Evolutionary conservation across 1,139 yeast species (phyloP), one percentile per base, ranked within the genome.

Genomic region (Kodamaea alishanica): DNA sequence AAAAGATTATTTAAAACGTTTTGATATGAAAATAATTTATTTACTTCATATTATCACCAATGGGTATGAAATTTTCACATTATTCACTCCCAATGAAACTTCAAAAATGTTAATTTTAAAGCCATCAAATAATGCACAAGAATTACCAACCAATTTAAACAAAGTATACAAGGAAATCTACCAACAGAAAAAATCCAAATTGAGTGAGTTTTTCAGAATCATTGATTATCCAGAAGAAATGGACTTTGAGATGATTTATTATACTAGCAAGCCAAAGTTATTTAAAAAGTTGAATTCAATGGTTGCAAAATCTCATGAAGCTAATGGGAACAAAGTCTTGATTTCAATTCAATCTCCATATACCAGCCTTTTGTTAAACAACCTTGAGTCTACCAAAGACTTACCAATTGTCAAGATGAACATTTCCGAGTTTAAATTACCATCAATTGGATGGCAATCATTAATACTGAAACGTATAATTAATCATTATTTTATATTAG

Each of bases 401-500:
- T 74, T 84, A 49, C 96, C 97, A 3, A 70, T 78, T 1, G 65
- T 88, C 15, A 72, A 71, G 41, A 76, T 84, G 75, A 67, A 73
- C 11, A 68, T 79, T 5, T 65, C 76, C 42, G 81, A 78, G 52
- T 55, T 75, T 32, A 60, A 78, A 1, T 63, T 88, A 24, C 92
- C 95, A 5, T 83, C 95, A 3, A 64, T 92, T 38, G 89, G 94
- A 6, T 92, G 98, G 97, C 96, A 89, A 55, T 60, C 77, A 1
- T 68, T 79, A 23, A 71, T 87, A n/a, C 67, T 82, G 33, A 83
- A 81, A 48, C 70, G 89, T 43, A 65, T 87, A 3, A 70, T 84
- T 33, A 81, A 80, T 50, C 90, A 86, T 48, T 82, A 80, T 55
- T 70, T 92, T 39, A 79, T 86, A 0, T 65, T 89, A 33, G 85